Base-by-base conservation (phyloP, 129 eudicot species). In the Logfia minima region DNA sequence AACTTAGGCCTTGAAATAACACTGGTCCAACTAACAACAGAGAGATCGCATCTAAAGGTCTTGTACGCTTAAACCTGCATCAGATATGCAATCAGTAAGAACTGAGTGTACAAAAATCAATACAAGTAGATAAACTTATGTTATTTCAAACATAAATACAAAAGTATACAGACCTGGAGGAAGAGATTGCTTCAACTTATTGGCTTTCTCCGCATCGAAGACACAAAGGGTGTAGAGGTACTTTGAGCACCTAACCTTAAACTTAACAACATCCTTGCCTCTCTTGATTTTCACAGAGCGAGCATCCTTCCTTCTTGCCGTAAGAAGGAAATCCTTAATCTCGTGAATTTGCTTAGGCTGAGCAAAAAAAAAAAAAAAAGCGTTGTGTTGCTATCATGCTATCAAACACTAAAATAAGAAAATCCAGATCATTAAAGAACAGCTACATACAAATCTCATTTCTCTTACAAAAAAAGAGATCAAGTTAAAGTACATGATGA, bases 341-440 rank as follows among this genome's bases (percentile, higher is more conserved):
- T 78, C 82, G 48, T 78, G 82, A 34, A 78, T 78, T 78, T 78
- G 82, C 63, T 78, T 78, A 21, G 82, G 82, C 82, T 78, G 82
- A 4, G 19, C 61, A 26, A 29, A 32, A 34, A 11, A 10, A 11
- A 11, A 10, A 11, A 1, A 8, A 68, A 13, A 58, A 7, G 63
- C 0, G 2, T 41, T 9, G 48, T 41, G 48, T 41, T 41, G 10
- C 10, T 10, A 41, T 41, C 14, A 41, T 41, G 10, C 10, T 10
- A 41, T 41, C 14, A 41, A 41, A 13, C 14, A 9, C 48, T 41
- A 41, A 41, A 9, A 8, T 41, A 41, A 9, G 14, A 41, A 41
- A 9, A 41, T 41, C 48, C 48, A 0, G 48, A 9, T 8, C 13
- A 41, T 41, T 4, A 9, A 9, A 41, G 13, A 41, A 41, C 4